Percentiles rank a stretch among this genome's conserved stretches.
These are phyloP conservation scores for Dactylella cylindrospora DNA, from an alignment of 2,329 filamentous ascomycete genomes.

Conservation along the genomic window DNA sequence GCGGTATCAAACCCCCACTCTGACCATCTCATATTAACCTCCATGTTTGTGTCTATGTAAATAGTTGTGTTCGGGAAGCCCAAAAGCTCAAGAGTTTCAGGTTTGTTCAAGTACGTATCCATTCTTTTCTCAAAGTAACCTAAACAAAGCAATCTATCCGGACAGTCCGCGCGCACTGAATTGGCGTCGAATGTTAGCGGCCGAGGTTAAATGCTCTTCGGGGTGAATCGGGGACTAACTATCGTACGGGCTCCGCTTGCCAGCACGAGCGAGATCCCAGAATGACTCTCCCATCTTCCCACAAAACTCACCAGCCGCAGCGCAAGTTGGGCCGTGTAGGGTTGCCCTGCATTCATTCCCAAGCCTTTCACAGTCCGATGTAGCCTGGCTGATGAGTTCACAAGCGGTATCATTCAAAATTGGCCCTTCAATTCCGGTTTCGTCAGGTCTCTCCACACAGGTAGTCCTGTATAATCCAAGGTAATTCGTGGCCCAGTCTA, in stretches of 20 bases:
- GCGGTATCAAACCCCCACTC: conserved; percentile 20
- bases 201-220: background rate
- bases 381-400: conserved; percentile 6
- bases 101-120: conserved; percentile 27
- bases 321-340: conserved; percentile 20
- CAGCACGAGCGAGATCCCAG: conserved; percentile 22
- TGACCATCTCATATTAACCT: conserved; percentile 13
- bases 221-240: conserved; percentile 14
- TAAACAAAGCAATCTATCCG: conserved; percentile 10
- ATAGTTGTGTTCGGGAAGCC: conserved; percentile 20
- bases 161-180: conserved; percentile 30
- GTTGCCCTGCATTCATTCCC: conserved; percentile 24
- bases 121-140: conserved; percentile 21
- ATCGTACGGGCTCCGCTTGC: conserved; percentile 27
- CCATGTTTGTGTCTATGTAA: conserved; percentile 16
- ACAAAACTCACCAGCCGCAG: conserved; percentile 1
- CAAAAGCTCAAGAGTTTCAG: conserved; percentile 3
- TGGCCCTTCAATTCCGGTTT: conserved; percentile 22
- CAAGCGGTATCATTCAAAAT: conserved; percentile 25
- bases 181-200: background rate
- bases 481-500: conserved; percentile 25
- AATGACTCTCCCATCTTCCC: conserved; percentile 17
- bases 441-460: conserved; percentile 22
- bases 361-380: conserved; percentile 16
- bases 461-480: conserved; percentile 15